phyloP scores from a whole-genome alignment of 192 early-diverging fungal genomes.

The Irineochytrium annulatum region DNA sequence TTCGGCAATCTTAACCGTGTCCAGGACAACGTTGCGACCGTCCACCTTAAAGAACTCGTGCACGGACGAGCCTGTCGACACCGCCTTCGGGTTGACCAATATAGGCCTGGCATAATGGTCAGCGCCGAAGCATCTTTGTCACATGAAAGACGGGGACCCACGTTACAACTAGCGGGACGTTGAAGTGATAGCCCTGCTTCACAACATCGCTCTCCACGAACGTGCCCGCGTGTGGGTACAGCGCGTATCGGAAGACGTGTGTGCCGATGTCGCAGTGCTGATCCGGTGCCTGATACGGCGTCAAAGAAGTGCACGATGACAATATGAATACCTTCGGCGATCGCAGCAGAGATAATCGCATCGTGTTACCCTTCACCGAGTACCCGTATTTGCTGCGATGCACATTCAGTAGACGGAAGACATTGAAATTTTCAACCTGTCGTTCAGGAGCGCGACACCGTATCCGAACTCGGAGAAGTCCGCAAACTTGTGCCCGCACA shows the following conservation, averaged over 20 bases:
- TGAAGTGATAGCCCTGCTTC: conserved; percentile 81
- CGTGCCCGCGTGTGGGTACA: conserved; percentile 77
- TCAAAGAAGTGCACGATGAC: conserved; percentile 31
- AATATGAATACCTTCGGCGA: conserved; percentile 63
- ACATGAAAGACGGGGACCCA: background rate
- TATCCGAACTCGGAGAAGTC: conserved; percentile 90
- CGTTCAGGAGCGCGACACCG: conserved; percentile 88
- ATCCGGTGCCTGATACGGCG: conserved; percentile 69
- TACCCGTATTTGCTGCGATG: conserved; percentile 93
- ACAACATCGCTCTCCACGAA: conserved; percentile 82
- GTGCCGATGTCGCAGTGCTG: conserved; percentile 60
- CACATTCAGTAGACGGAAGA: conserved; percentile 4
- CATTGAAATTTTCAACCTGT: conserved; percentile 39
- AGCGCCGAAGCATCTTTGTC: too few relatives aligned
- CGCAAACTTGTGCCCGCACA: conserved; percentile 92
- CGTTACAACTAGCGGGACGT: conserved; percentile 64
- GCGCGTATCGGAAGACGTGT: conserved; percentile 78
- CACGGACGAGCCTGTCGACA: background rate
- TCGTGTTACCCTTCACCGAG: conserved; percentile 70
- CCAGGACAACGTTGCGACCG: conserved; percentile 72
- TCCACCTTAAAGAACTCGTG: background rate
- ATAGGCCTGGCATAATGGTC: background rate
- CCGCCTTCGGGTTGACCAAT: background rate
- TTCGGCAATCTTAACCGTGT: conserved; percentile 86
- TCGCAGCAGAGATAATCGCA: conserved; percentile 76